Percentiles rank a stretch among this genome's conserved stretches.
These are phyloP conservation scores for Hypomontagnella monticulosa DNA, from an alignment of 495 filamentous ascomycete species.

Conservation along the genomic window DNA sequence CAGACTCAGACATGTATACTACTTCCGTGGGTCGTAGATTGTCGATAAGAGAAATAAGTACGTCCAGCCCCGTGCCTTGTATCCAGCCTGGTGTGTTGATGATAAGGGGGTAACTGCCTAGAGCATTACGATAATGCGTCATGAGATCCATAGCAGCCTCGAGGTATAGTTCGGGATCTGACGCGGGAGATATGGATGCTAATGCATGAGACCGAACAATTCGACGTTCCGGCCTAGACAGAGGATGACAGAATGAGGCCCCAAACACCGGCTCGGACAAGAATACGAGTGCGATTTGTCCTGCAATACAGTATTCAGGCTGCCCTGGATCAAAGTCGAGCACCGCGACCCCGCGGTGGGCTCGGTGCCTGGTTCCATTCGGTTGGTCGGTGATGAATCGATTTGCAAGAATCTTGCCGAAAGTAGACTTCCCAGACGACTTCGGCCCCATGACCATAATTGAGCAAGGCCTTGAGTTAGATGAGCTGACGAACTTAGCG, in stretches of 20 bases:
- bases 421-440: slow-evolving; percentile 86
- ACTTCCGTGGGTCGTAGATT: slow-evolving; percentile 64
- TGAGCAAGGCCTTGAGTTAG: slow-evolving; percentile 53
- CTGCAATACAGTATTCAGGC: slow-evolving; percentile 81
- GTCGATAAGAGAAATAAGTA: slow-evolving; percentile 70
- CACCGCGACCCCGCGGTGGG: slow-evolving; percentile 61
- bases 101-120: slow-evolving; percentile 67
- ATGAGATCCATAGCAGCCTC: slow-evolving; percentile 74
- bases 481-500: slow-evolving; percentile 49
- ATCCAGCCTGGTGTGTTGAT: slow-evolving; percentile 89
- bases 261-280: slow-evolving; percentile 73
- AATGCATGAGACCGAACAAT: slow-evolving; percentile 75
- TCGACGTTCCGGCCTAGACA: slow-evolving; percentile 38
- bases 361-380: slow-evolving; percentile 35
- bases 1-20: slow-evolving; percentile 78
- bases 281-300: slow-evolving; percentile 76
- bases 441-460: slow-evolving; percentile 81
- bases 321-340: slow-evolving; percentile 88
- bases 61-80: slow-evolving; percentile 75
- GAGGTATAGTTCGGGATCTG: slow-evolving; percentile 76
- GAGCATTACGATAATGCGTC: slow-evolving; percentile 64
- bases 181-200: slow-evolving; percentile 73
- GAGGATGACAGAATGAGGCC: slow-evolving; percentile 78
- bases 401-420: slow-evolving; percentile 79
- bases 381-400: slow-evolving; percentile 66